These are phyloP conservation scores for Cucumis hystrix DNA, from an alignment of 306 rosid genomes.

Conservation along the genomic window DNA sequence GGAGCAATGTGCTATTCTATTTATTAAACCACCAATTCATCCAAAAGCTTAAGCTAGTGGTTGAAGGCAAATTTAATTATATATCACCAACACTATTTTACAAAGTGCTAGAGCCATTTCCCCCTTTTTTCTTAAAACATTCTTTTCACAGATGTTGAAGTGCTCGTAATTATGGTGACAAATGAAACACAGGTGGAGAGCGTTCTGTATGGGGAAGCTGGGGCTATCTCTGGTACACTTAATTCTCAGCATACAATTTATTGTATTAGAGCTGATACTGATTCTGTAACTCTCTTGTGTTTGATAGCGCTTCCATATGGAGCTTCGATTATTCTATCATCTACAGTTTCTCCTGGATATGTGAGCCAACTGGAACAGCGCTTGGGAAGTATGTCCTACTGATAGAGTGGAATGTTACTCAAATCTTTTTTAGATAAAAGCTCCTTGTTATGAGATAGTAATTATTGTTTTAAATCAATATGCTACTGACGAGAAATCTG, in stretches of 20 bases:
- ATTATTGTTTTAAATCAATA: neutral
- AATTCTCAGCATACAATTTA: slow-evolving; percentile 9
- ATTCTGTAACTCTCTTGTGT: slow-evolving; percentile 5
- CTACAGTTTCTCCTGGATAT: slow-evolving; percentile 94
- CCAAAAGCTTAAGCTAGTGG: too few species aligned
- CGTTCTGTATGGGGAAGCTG: slow-evolving; percentile 68
- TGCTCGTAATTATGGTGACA: slow-evolving; percentile 80
- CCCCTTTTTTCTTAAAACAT: neutral
- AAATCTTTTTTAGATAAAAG: neutral
- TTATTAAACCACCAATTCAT: too few species aligned
- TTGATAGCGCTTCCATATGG: slow-evolving; percentile 64
- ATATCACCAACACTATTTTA: too few species aligned
- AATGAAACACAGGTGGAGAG: slow-evolving; percentile 80
- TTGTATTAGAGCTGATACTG: slow-evolving; percentile 16
- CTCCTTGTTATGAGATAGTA: neutral
- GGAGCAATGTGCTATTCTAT: neutral
- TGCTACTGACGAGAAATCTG: neutral
- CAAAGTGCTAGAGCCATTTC: neutral
- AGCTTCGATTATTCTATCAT: slow-evolving; percentile 67
- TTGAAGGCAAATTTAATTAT: too few species aligned
- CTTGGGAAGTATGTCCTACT: slow-evolving; percentile 48
- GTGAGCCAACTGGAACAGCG: slow-evolving; percentile 69
- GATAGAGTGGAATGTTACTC: neutral
- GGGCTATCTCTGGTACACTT: slow-evolving; percentile 74
- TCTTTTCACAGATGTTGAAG: slow-evolving; percentile 57